Conservation (phyloP, 805 yeast genomes). For the Starmerella sp. region DNA sequence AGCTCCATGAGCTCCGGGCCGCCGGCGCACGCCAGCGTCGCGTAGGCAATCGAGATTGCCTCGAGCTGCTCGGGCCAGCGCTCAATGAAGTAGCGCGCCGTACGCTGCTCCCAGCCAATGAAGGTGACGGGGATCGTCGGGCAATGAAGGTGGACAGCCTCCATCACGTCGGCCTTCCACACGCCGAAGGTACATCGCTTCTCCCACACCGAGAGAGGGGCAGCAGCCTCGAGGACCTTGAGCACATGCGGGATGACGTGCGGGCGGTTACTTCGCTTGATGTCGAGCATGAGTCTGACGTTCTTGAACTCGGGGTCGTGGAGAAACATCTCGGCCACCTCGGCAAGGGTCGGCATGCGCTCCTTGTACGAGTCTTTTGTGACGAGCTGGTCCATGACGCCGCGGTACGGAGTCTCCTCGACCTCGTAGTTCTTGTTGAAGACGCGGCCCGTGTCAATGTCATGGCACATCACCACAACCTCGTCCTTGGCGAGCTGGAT, state of each 20-base stretch:
- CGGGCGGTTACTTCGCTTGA: constrained; percentile 39
- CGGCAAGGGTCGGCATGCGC: constrained; percentile 35
- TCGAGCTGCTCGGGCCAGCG: constrained; percentile 39
- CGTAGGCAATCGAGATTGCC: constrained; percentile 42
- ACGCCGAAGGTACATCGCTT: constrained; percentile 40
- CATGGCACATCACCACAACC: constrained; percentile 46
- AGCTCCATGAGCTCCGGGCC: constrained; percentile 30
- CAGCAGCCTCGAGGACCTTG: constrained; percentile 30
- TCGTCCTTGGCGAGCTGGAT: constrained; percentile 45
- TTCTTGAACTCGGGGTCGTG: constrained; percentile 26
- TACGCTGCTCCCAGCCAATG: constrained; percentile 32
- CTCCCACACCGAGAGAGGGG: constrained; percentile 38
- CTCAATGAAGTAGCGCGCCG: constrained; percentile 29
- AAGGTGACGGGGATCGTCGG: constrained; percentile 30
- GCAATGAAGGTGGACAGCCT: constrained; percentile 33
- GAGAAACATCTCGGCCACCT: constrained; percentile 34
- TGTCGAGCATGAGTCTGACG: constrained; percentile 39
- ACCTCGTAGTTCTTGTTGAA: constrained; percentile 35
- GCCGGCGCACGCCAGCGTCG: constrained; percentile 36
- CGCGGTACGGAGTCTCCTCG: constrained; percentile 30
- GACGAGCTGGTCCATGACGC: constrained; percentile 32
- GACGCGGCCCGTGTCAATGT: constrained; percentile 39
- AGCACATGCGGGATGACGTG: constrained; percentile 34
- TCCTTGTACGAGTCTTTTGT: constrained; percentile 29
- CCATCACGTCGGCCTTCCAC: constrained; percentile 41